Base-by-base conservation (phyloP, 192 early-diverging fungal genomes). In the Backusella luteola region DNA sequence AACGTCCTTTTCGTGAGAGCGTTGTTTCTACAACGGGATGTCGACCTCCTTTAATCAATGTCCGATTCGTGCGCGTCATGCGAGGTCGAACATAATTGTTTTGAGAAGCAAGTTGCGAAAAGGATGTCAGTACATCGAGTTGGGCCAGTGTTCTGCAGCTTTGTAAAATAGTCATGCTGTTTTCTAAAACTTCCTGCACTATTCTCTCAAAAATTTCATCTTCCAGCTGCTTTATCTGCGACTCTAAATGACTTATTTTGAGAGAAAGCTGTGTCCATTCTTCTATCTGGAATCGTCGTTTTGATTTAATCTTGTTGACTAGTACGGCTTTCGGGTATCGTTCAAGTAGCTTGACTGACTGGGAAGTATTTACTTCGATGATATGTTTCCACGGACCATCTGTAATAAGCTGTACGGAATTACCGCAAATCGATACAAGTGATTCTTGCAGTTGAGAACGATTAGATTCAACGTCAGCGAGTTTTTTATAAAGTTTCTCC, bases 11-110 rank as follows among this genome's bases (percentile, higher is more conserved):
- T 39, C 15, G 82, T 80, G 66, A 66, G 39, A 59, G 71, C 76
- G 35, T 89, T 32, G 34, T 77, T 80, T 96, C 93, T 9, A 90
- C 79, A 15, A 96, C 87, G 0, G 95, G 95, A 84, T 97, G 94
- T 6, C 93, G 83, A 12, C 93, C 93, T 19, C 73, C 73, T 14
- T 44, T 42, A 41, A 81, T 81, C 5, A 53, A 38, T 15, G 69
- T 75, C 6, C 42, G 14, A 12, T 81, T 74, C 15, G 19, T 39
- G 11, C 35, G 26, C 15, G 56, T 73, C 2, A 81, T 68, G 11
- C 12, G 41, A 5, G 93, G 93, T 9, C 91, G 86, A 17, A 81
- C 80, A 74, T 87, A 92, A 34, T 84, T 80, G 21, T 86, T 85
- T 66, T 87, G 78, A 12, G 71, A 41, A 11, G 89, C 88, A 39